Evolutionary conservation across 371 early-diverging fungal genomes (phyloP), one percentile per base, ranked within the genome.

Genomic region (Catenaria anguillulae): DNA sequence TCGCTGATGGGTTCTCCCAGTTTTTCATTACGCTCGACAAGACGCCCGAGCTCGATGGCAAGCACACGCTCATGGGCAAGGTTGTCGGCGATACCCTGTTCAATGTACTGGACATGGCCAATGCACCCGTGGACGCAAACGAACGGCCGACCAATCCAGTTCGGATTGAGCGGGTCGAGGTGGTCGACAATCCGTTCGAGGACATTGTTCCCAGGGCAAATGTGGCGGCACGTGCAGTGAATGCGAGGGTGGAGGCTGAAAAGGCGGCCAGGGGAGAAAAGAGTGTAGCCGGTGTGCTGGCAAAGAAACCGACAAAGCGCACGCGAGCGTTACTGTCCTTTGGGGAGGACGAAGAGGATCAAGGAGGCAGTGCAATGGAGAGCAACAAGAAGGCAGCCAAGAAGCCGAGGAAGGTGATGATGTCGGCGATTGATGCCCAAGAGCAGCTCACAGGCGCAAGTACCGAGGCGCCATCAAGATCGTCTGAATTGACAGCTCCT

Each of bases 1-100:
- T 93, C 85, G 97, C 97, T 4, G 76, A 90, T 62, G 81, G 85
- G 54, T 77, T 77, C 34, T 86, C 86, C 62, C 97, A 96, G 72
- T 96, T 96, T 68, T 96, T 96, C 68, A 87, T 96, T 60, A 95
- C 97, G 0, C 77, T 96, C 29, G 91, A 86, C 65, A 74, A 83
- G 8, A 81, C 94, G 2, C 83, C 84, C 55, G 93, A 92, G 67
- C 70, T 96, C 15, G 86, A 89, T 29, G 77, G 79, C 52, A 87
- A 85, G 63, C 86, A 93, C 68, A 93, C 97, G 0, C 74, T 94
- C 35, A 94, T 96, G 79, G 97, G 93, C 55, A 84, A 88, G 64
- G 92, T 95, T 19, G 93, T 84, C 33, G 97, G 93, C 43, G 87
- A 90, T 64, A 92, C 95, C 0, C 66, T 96, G 26, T 96, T 82